Base-by-base conservation (phyloP, 768 basidiomycete species). In the Strobilomyces echinocephalus region DNA sequence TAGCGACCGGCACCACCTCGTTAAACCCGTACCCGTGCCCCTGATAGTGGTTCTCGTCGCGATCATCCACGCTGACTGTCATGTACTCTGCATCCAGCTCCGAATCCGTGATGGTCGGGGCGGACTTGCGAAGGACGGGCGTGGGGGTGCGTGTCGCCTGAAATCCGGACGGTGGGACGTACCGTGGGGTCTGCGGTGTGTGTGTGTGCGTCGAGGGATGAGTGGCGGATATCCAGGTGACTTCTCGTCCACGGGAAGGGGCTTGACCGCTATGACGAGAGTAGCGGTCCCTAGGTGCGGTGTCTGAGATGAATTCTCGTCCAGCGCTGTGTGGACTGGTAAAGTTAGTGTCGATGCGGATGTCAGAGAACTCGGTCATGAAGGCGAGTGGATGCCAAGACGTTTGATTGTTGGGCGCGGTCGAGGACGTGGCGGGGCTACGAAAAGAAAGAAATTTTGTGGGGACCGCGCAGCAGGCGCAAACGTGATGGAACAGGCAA, bases 1-100 rank as follows among this genome's bases (percentile, higher is more conserved):
- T 24, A 39, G 59, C 58, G 21, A 47, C 46, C 8, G 61, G 56
- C 42, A 58, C n/a, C 34, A 49, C 61, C 52, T 68, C 68, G 47
- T 46, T 61, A 54, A 59, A 52, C 8, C 69, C 68, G 47, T 64
- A 49, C 9, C 52, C 60, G 42, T 69, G 61, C 16, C 56, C 55
- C 15, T 45, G 52, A 53, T 55, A 52, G 24, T 58, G 26, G 41
- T 44, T 55, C 3, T 67, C 67, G 30, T 60, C 63, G 20, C 53
- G 53, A 44, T 60, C 58, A 5, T 62, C 63, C 5, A 69, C 58
- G 26, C 53, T 67, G 56, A 69, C 65, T 5, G 68, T 69, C 68
- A 69, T 71, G 50, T 69, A 70, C 44, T 71, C 69, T 42, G 66
- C 66, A 24, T 68, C 67, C 16, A 69, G 30, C 16, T 69, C 68